A percentile compares a stretch with the other conserved stretches of the same genome.
phyloP scores from a whole-genome alignment of 139 green algal species.

The Marvania coccoides region DNA sequence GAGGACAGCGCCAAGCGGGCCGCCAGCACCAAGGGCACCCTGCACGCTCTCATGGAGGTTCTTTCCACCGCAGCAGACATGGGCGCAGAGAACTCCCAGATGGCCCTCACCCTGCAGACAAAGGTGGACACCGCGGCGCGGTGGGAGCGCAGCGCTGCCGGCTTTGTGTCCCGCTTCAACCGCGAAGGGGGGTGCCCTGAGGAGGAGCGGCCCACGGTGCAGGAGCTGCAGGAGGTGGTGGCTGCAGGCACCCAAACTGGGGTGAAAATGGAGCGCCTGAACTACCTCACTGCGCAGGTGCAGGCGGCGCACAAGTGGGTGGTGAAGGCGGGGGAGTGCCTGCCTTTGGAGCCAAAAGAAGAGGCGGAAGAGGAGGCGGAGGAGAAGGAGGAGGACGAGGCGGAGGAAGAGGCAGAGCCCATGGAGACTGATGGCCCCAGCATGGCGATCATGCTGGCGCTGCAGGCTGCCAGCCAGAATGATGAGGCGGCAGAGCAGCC shows the following conservation, averaged over 20 bases:
- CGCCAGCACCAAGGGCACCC: constrained; percentile 1
- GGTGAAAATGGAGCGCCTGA: constrained; percentile 28
- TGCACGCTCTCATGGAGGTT: constrained; percentile 21
- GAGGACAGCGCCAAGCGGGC: constrained; percentile 33
- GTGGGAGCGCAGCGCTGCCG: constrained; percentile 12
- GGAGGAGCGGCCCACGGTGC: constrained; percentile 11
- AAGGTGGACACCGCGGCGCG: constrained; percentile 10
- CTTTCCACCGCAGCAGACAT: constrained; percentile 16
- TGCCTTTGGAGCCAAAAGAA: not conserved
- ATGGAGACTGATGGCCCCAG: not conserved
- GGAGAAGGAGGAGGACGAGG: not conserved
- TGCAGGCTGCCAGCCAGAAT: not conserved
- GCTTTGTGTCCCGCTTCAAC: constrained; percentile 10
- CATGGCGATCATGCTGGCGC: not conserved
- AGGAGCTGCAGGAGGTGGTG: constrained; percentile 23
- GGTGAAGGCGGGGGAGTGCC: not conserved
- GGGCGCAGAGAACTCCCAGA: constrained; percentile 5
- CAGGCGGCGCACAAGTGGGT: constrained; percentile 16
- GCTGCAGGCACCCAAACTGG: not conserved
- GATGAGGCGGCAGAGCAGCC: not conserved
- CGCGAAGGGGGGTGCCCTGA: constrained; percentile 4
- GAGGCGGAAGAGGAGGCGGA: not conserved
- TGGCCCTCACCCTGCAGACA: constrained; percentile 10
- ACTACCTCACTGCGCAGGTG: constrained; percentile 6
- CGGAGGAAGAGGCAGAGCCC: not conserved